A percentile compares a stretch with the other conserved stretches of the same genome.
Conservation (phyloP, 345 rosid species). For the Firmiana major region DNA sequence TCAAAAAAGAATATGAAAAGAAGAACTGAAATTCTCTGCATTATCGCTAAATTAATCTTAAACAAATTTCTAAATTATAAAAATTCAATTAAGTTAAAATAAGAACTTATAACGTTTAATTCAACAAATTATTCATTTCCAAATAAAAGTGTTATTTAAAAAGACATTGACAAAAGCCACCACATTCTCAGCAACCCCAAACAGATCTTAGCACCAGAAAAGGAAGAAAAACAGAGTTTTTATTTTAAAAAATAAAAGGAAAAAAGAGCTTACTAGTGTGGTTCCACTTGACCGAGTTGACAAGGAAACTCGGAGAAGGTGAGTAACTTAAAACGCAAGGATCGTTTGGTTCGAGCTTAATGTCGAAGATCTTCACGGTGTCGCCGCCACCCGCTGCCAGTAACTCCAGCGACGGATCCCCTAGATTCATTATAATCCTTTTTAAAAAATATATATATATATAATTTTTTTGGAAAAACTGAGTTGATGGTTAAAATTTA, state of each 20-base stretch:
- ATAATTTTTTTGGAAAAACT: background rate
- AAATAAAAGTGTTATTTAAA: too few species aligned
- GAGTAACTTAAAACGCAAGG: constrained; percentile 73
- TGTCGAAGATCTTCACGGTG: constrained; percentile 85
- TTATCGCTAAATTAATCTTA: background rate
- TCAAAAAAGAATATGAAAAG: background rate
- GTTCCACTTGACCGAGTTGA: constrained; percentile 92
- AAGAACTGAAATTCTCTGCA: background rate
- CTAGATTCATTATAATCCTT: constrained; percentile 38
- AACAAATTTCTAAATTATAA: background rate
- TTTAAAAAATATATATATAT: too few species aligned
- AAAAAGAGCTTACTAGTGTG: constrained; percentile 61
- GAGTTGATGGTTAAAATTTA: too few species aligned
- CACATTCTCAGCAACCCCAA: constrained; percentile 7
- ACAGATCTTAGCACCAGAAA: background rate
- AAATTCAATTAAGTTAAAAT: background rate
- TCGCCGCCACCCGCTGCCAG: constrained; percentile 85
- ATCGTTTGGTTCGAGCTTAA: constrained; percentile 65
- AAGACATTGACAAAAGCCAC: background rate
- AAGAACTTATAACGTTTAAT: background rate
- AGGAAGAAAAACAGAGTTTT: background rate
- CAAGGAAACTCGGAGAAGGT: constrained; percentile 65
- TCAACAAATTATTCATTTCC: background rate
- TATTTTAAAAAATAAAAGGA: background rate
- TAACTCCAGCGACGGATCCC: constrained; percentile 63